These are phyloP conservation scores for Metarhizium brunneum DNA, from an alignment of 2,329 filamentous ascomycete species.

Conservation along the genomic window DNA sequence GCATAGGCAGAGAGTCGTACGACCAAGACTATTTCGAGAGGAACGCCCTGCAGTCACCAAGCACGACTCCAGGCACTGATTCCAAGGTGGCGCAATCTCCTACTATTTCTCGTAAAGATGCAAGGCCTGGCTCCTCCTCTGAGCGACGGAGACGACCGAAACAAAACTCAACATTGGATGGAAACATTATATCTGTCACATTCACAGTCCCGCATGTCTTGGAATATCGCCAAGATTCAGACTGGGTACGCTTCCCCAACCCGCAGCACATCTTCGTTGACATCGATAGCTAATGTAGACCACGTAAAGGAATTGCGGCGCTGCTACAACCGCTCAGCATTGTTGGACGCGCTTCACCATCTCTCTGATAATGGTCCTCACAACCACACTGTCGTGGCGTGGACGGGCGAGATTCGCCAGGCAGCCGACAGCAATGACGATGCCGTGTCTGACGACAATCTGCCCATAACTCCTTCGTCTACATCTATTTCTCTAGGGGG, in stretches of 20 bases:
- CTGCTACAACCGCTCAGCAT: constrained; percentile 75
- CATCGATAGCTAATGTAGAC: background rate
- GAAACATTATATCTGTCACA: constrained; percentile 3
- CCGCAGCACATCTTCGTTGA: too few relatives aligned
- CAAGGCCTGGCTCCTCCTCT: background rate
- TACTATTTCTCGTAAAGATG: background rate
- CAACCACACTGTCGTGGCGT: constrained; percentile 86
- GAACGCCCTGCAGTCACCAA: background rate
- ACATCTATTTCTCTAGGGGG: constrained; percentile 1
- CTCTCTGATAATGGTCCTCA: constrained; percentile 74
- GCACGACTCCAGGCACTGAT: background rate
- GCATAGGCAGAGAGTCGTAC: constrained; percentile 5
- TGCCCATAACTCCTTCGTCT: background rate
- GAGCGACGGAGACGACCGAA: background rate
- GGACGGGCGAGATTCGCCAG: constrained; percentile 73
- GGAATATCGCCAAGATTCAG: background rate
- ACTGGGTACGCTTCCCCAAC: background rate
- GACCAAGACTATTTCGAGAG: constrained; percentile 2
- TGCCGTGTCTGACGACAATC: background rate
- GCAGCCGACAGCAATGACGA: constrained; percentile 14
- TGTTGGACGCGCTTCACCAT: constrained; percentile 83
- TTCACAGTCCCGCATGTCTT: constrained; percentile 3
- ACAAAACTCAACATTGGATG: background rate
- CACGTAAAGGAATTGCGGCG: constrained; percentile 1
- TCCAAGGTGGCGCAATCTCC: too few relatives aligned